phyloP scores from a whole-genome alignment of 2,329 filamentous ascomycete species.

The Chaetomiaceae sp. region DNA sequence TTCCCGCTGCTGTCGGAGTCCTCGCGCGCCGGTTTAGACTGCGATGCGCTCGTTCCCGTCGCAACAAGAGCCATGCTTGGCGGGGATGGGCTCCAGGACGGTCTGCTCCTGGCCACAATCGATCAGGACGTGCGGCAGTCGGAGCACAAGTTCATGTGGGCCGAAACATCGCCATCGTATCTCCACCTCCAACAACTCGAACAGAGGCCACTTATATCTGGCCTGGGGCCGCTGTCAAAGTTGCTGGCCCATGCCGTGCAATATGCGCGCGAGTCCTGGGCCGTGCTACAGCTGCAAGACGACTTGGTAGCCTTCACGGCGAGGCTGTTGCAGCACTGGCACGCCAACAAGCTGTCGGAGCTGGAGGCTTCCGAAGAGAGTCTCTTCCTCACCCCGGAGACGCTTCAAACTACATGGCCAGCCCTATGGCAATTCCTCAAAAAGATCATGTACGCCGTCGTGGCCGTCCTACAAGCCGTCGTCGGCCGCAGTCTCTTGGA shows the following conservation, averaged over 20 bases:
- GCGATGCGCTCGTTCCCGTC: slow-evolving; percentile 66
- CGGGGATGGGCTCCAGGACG: slow-evolving; percentile 69
- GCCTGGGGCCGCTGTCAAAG: slow-evolving; percentile 63
- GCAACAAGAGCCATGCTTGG: slow-evolving; percentile 64
- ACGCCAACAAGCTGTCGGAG: slow-evolving; percentile 66
- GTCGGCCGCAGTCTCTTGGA: slow-evolving; percentile 60
- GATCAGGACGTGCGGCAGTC: slow-evolving; percentile 60
- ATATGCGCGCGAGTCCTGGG: slow-evolving; percentile 35
- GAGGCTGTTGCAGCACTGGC: slow-evolving; percentile 67
- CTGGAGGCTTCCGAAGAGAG: slow-evolving; percentile 66
- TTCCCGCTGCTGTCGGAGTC: slow-evolving; percentile 66
- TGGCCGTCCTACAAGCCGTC: slow-evolving; percentile 70
- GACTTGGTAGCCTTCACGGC: slow-evolving; percentile 63
- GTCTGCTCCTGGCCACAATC: slow-evolving; percentile 68
- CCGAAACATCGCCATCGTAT: slow-evolving; percentile 55
- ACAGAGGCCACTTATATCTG: slow-evolving; percentile 57
- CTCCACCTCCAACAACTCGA: slow-evolving; percentile 54
- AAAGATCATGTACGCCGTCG: slow-evolving; percentile 69
- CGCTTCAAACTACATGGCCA: slow-evolving; percentile 62
- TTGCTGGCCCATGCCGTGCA: slow-evolving; percentile 62
- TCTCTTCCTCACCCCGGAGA: slow-evolving; percentile 59
- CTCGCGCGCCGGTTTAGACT: slow-evolving; percentile 57
- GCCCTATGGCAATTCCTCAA: slow-evolving; percentile 71
- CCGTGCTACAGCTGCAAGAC: slow-evolving; percentile 42
- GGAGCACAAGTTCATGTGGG: slow-evolving; percentile 61